Conservation (phyloP, 2,329 filamentous ascomycete genomes). For the Botrytis tulipae region DNA sequence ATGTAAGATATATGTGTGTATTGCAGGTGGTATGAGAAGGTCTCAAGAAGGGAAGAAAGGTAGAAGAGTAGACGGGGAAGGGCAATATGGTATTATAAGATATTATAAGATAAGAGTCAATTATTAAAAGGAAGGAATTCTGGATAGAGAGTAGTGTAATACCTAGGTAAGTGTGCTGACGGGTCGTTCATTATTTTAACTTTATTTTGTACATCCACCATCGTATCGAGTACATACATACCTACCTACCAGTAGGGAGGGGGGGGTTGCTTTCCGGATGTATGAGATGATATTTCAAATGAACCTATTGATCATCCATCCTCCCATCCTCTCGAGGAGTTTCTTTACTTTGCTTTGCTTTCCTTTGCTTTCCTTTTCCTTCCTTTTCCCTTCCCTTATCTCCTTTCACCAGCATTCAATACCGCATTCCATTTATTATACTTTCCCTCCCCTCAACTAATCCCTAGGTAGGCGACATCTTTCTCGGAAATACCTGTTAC, state of each 20-base stretch:
- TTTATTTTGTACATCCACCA: not conserved
- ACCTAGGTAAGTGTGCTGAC: not conserved
- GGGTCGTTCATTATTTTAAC: not conserved
- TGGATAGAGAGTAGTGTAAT: not conserved
- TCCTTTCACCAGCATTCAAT: not conserved
- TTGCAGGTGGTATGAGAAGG: not conserved
- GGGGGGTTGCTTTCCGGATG: not conserved
- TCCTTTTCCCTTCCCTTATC: not conserved
- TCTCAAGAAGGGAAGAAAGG: not conserved
- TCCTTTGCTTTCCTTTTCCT: not conserved
- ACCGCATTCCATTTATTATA: not conserved
- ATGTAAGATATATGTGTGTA: not conserved
- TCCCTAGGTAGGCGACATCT: not conserved
- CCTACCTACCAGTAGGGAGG: no score
- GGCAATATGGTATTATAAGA: not conserved
- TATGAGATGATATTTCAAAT: not conserved
- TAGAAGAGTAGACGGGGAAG: not conserved
- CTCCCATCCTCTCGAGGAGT: no score
- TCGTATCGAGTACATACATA: not conserved
- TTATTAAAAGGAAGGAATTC: not conserved
- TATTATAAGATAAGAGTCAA: not conserved
- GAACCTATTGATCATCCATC: not conserved
- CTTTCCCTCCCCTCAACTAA: not conserved
- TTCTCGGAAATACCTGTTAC: not conserved
- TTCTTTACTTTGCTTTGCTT: no score